Conservation (phyloP, 2,329 filamentous ascomycete species). For the Botryotinia calthae region DNA sequence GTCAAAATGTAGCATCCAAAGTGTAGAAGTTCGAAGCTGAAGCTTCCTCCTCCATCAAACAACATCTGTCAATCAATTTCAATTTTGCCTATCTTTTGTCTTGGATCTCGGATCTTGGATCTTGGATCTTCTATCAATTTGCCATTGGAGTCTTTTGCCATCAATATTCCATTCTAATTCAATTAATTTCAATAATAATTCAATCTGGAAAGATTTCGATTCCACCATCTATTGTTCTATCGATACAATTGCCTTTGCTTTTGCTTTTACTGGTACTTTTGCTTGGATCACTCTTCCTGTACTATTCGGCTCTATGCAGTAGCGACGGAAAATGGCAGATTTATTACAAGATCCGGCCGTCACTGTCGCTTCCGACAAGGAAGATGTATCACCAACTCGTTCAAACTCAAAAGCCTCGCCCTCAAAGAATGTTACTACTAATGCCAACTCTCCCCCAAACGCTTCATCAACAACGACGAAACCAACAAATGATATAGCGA, state of each 20-base stretch:
- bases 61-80: neutral
- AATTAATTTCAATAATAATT: neutral
- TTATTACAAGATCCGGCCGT: conserved; percentile 15
- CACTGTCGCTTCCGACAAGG: conserved; percentile 32
- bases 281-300: neutral
- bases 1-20: neutral
- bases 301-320: neutral
- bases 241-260: neutral
- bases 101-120: no score
- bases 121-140: neutral
- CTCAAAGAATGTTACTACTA: conserved; percentile 33
- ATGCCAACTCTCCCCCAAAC: conserved; percentile 30
- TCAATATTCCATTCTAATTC: neutral
- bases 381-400: conserved; percentile 19
- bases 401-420: conserved; percentile 22
- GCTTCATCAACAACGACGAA: conserved; percentile 28
- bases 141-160: no score
- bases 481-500: conserved; percentile 29
- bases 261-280: neutral
- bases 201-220: neutral
- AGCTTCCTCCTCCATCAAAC: neutral
- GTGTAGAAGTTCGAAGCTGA: conserved; percentile 15
- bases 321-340: conserved; percentile 16
- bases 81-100: neutral
- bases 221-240: neutral